Base-by-base conservation (phyloP, 805 yeast genomes). In the Saccharomycopsis capsularis region DNA sequence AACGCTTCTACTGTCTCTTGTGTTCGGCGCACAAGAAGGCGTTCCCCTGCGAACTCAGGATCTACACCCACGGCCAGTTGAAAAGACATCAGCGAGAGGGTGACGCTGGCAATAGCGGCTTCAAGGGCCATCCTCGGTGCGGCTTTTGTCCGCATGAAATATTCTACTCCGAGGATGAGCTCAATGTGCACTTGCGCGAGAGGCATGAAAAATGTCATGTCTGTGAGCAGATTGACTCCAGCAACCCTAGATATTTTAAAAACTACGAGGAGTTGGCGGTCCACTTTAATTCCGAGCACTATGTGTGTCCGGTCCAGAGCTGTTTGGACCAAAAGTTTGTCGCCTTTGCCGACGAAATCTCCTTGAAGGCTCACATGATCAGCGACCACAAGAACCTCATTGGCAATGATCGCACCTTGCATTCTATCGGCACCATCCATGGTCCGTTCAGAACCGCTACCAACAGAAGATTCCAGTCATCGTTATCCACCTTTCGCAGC, bases 321-420 rank as follows among this genome's bases (percentile, higher is more conserved):
- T 93, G 99, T 66, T 65, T 90, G 42, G 98, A 90, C 48, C 81
- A 85, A 63, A 85, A 86, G 62, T 91, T 93, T 66, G 93, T 93
- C 21, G 99, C 91, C 1, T 93, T 93, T 62, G 76, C 82, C 21
- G 91, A 88, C 54, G 93, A 85, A 46, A 65, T 89, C 48, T 97
- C 89, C 57, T 70, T 93, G 47, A 82, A 85, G 47, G 90, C 95
- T 1, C 99, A 93, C 64, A 82, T 88, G 80, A 65, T 88, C 42
- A 77, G 79, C 55, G 91, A 84, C 57, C 99, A 93, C 64, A 79
- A 85, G 2, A 75, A 76, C 3, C 56, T 82, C 2, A 66, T 73
- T 39, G 79, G 77, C 13, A 69, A 66, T 24, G 71, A 71, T 40
- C 65, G 67, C 42, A 60, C 70, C 13, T 62, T 46, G 39, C 40